Base-by-base conservation (phyloP, 768 basidiomycete species). In the Termitomyces sp. region DNA sequence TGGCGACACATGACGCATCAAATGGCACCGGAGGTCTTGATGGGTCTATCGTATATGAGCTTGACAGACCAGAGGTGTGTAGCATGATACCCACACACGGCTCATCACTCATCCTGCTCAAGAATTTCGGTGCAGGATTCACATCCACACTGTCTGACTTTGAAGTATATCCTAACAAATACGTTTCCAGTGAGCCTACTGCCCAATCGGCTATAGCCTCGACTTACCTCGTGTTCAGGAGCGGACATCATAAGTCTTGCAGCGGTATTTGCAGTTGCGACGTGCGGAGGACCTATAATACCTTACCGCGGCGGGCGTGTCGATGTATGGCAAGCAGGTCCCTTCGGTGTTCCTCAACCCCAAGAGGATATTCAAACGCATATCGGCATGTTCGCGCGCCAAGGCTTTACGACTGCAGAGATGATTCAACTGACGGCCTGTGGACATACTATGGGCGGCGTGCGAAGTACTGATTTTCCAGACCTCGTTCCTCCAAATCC, bases 361-460 rank as follows among this genome's bases (percentile, higher is more conserved):
- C 70, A 76, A 24, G 68, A 80, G 44, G 68, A 71, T 56, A 63
- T 80, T 13, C 63, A 72, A 18, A 73, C 72, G 0, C 72, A 76
- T 52, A 73, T 65, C 18, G 69, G 71, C 33, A 72, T 65, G 40
- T 82, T 81, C 65, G 63, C 71, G 7, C 72, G 72, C 9, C 69
- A 73, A 62, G 80, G 80, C 4, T 81, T 79, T 61, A 72, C 69
- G 10, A 64, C 66, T 26, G 60, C 68, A n/a, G 78, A 81, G 58
- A 81, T 81, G 79, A 80, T 81, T 56, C 70, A 74, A 54, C 73
- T 82, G 48, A 74, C 75, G 22, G 78, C 79, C 3, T 82, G 80
- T 60, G 80, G 80, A 5, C 80, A 82, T 61, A 78, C 78, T 8
- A 69, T 81, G 54, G 80, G 80, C 57, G 76, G 78, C 44, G 77